Percentiles rank a stretch among this genome's conserved stretches.
phyloP scores from a whole-genome alignment of 805 yeast species.

The Schizosaccharomyces cryophilus region DNA sequence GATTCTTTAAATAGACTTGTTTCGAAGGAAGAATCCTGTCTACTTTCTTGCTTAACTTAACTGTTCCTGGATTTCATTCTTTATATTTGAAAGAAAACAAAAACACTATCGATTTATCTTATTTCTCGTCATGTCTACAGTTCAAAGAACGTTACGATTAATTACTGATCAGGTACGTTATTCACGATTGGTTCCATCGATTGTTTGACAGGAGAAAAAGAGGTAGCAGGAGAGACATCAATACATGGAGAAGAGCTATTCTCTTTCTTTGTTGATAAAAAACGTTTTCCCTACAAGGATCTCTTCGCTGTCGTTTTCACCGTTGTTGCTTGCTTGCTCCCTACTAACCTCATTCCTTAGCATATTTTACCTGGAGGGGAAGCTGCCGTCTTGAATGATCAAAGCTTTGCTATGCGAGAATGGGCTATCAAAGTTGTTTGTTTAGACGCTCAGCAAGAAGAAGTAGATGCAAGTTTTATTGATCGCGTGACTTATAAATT shows the following conservation, averaged over 20 bases:
- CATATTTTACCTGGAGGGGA: neutral
- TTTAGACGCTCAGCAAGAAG: conserved; percentile 58
- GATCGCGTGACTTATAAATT: conserved; percentile 82
- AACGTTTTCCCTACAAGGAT: neutral
- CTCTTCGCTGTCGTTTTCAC: no score
- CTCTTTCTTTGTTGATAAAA: no score
- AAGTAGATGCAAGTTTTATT: conserved; percentile 62
- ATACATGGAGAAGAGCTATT: no score
- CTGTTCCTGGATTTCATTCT: no score
- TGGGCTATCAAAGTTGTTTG: conserved; percentile 66
- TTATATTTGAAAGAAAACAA: no score
- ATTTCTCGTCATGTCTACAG: neutral
- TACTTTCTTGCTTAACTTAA: no score
- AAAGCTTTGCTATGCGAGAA: conserved; percentile 77
- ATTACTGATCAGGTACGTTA: conserved; percentile 1
- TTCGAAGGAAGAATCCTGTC: no score
- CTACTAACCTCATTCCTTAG: neutral
- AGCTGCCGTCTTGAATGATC: conserved; percentile 52
- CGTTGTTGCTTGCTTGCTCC: no score
- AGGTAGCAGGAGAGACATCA: no score
- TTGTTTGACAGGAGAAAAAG: no score
- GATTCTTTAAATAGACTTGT: no score
- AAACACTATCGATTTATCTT: neutral
- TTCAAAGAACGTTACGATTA: conserved; percentile 1
- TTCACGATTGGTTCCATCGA: no score